Evolutionary conservation across 805 yeast genomes (phyloP), one percentile per base, ranked within the genome.

Genomic region (Yarrowia sp.): DNA sequence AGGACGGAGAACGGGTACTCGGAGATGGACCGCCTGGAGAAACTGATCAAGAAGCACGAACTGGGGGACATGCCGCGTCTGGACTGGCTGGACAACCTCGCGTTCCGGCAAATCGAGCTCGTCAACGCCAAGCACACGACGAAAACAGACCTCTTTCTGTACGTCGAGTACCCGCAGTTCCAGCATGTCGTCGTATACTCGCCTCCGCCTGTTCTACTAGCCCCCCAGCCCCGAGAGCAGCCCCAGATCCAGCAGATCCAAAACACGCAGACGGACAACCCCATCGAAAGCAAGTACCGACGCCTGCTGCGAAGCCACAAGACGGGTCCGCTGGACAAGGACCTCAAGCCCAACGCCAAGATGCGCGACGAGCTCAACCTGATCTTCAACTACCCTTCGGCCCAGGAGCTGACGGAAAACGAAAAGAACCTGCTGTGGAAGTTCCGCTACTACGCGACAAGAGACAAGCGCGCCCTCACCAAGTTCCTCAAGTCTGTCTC

Each of bases 381-480:
- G 46, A 89, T 92, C 5, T 76, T 93, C 59, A 77, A 78, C 22
- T 89, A 86, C 69, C 92, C 97, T 2, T 91, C 97, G 4, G 93
- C 90, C 44, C 88, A 88, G 60, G 88, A 85, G 66, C 77, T 94
- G 49, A 81, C 86, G 6, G 92, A 88, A 58, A 85, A 86, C 69
- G 97, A 93, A 67, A 90, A 88, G 75, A 90, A 90, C 66, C 74
- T 90, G 69, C 80, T 93, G 9, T 93, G 98, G 97, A 89, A 88
- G 72, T 93, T 87, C 73, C 76, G 98, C 61, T 94, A 88, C 74
- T 92, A 85, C 72, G 74, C 88, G 18, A 77, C 88, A n/a, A 81
- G 85, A 60, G 84, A 84, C 67, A 83, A 83, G 68, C 82, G 80
- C 62, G 86, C 87, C 1, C 76, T 89, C 62, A 86, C 92, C 25